These are phyloP conservation scores for Suillus paluster DNA, from an alignment of 768 basidiomycete species.

Conservation along the genomic window DNA sequence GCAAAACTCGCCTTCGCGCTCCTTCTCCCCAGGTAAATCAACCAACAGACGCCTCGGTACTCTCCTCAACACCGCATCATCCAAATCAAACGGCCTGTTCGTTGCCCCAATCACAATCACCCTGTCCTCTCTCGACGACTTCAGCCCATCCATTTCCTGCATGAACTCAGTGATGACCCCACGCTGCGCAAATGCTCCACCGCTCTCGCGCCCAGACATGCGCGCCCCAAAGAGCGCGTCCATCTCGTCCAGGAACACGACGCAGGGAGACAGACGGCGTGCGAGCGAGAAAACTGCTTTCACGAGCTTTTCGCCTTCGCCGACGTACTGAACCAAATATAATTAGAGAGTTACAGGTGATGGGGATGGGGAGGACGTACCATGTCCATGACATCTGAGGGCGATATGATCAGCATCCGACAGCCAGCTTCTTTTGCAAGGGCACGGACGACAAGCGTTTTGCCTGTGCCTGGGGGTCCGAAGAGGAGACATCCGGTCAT, in stretches of 20 bases:
- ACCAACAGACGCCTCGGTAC: constrained; percentile 86
- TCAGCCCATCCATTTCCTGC: constrained; percentile 96
- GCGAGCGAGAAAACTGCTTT: constrained; percentile 89
- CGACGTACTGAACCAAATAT: constrained; percentile 64
- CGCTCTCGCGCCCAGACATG: constrained; percentile 73
- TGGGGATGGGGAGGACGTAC: constrained; percentile 43
- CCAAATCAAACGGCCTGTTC: constrained; percentile 88
- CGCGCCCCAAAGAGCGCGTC: constrained; percentile 92
- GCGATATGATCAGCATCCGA: constrained; percentile 87
- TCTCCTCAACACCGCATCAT: constrained; percentile 90
- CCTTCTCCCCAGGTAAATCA: constrained; percentile 86
- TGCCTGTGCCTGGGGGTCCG: constrained; percentile 93
- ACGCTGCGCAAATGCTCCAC: constrained; percentile 81
- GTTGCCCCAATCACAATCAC: constrained; percentile 95
- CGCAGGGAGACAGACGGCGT: constrained; percentile 84
- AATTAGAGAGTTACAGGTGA: constrained; percentile 11
- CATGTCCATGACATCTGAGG: constrained; percentile 97
- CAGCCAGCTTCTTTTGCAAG: constrained; percentile 94
- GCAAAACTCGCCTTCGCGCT: constrained; percentile 70
- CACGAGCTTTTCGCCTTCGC: constrained; percentile 90
- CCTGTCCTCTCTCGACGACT: constrained; percentile 74
- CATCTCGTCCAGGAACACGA: constrained; percentile 94
- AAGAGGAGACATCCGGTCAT: constrained; percentile 93
- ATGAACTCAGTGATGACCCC: constrained; percentile 92
- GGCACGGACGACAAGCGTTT: constrained; percentile 87